These are phyloP conservation scores for Fusarium phyllophilum DNA, from an alignment of 2,329 filamentous ascomycete genomes.

Conservation along the genomic window DNA sequence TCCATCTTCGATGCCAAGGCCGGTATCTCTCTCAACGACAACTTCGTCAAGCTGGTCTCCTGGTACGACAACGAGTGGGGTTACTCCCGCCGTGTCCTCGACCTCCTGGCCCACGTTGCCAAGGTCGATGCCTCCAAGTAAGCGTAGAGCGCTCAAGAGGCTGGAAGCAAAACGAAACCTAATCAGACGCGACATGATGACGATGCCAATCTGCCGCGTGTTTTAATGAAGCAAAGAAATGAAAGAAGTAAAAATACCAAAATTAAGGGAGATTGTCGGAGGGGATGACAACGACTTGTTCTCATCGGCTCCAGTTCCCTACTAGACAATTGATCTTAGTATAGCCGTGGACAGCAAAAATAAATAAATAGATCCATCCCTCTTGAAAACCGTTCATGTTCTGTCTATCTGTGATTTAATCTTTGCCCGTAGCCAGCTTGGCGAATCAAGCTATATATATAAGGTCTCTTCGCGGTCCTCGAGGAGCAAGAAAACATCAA, in stretches of 20 bases:
- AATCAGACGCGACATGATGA: conserved; percentile 34
- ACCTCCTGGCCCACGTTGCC: conserved; percentile 82
- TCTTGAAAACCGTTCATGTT: conserved; percentile 19
- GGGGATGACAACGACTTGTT: conserved; percentile 38
- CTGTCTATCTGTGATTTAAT: background rate
- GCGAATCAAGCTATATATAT: background rate
- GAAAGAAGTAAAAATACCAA: conserved; percentile 41
- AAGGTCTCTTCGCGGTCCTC: background rate
- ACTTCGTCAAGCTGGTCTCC: conserved; percentile 98
- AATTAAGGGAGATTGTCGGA: conserved; percentile 39
- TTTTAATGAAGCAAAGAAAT: conserved; percentile 42
- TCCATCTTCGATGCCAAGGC: conserved; percentile 99
- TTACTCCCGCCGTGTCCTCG: conserved; percentile 94
- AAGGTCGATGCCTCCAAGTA: conserved; percentile 75
- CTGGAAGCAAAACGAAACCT: conserved; percentile 40
- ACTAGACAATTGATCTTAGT: conserved; percentile 38
- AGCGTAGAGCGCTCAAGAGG: conserved; percentile 40
- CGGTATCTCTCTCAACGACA: conserved; percentile 96
- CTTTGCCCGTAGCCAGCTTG: background rate
- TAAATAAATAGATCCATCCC: conserved; percentile 38
- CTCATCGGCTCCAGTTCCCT: conserved; percentile 34
- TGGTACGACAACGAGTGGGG: conserved; percentile 99
- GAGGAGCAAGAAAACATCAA: background rate
- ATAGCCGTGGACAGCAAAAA: conserved; percentile 40
- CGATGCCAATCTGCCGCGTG: conserved; percentile 25